Base-by-base conservation (phyloP, 768 basidiomycete species). In the Roridomyces roridus region DNA sequence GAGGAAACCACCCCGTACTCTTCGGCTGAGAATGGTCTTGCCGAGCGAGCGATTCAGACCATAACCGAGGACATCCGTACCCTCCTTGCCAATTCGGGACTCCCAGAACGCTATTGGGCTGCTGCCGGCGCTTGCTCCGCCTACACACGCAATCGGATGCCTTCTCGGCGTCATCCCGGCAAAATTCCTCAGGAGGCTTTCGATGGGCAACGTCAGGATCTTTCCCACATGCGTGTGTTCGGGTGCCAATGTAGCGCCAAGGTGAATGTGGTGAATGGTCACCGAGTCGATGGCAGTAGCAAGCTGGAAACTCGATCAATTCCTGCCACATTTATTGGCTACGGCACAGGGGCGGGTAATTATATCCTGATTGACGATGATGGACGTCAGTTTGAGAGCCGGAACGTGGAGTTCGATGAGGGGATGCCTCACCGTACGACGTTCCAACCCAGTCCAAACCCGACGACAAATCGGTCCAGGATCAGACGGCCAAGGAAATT, bases 331-430 rank as follows among this genome's bases (percentile, higher is more conserved):
- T 52, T 52, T 12, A 52, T 52, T 37, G 51, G 51, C 0, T 52
- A 52, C 17, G 51, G 29, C 9, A 34, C 49, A 2, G 51, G 51
- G 1, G n/a, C n/a, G n/a, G n/a, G n/a, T n/a, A n/a, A n/a, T n/a
- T n/a, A n/a, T n/a, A n/a, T n/a, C n/a, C n/a, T 44, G n/a, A 44
- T 52, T 34, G 51, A 52, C 7, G 43, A 44, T 23, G 8, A 52
- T 17, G 51, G 51, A 1, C 12, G 2, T 4, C 51, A 52, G 24
- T 52, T 52, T 17, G 51, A 52, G 43, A 37, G 34, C n/a, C n/a
- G n/a, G n/a, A n/a, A n/a, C n/a, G n/a, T n/a, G n/a, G n/a, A n/a
- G n/a, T n/a, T n/a, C n/a, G n/a, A n/a, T n/a, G n/a, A n/a, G n/a
- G n/a, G n/a, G n/a, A n/a, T n/a, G n/a, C n/a, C n/a, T n/a, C n/a